phyloP scores from a whole-genome alignment of 495 filamentous ascomycete genomes.

The Aspergillus olivimuriae region DNA sequence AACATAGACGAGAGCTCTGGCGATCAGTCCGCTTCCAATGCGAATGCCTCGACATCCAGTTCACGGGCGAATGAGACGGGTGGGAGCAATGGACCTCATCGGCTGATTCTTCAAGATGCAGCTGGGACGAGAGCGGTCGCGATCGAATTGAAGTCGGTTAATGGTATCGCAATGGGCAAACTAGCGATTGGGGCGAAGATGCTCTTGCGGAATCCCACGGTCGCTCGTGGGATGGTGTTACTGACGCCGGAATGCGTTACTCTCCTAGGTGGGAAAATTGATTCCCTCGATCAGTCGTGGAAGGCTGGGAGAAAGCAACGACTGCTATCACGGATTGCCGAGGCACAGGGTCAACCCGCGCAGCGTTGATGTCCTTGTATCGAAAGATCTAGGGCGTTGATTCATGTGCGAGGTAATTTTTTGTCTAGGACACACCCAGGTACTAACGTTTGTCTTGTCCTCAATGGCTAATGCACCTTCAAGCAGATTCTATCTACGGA shows the following conservation, averaged over 20 bases:
- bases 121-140: constrained; percentile 62
- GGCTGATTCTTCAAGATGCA: constrained; percentile 76
- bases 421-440: no score
- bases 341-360: constrained; percentile 6
- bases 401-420: no score
- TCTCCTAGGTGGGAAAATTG: constrained; percentile 82
- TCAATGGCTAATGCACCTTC: no score
- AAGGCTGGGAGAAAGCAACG: constrained; percentile 61
- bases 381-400: constrained; percentile 7
- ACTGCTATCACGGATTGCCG: constrained; percentile 53
- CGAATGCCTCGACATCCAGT: constrained; percentile 5
- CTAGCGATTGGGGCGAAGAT: constrained; percentile 78
- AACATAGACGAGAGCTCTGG: constrained; percentile 44
- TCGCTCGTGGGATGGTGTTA: constrained; percentile 73
- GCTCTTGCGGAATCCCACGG: constrained; percentile 55
- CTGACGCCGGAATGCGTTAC: constrained; percentile 58
- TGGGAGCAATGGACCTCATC: constrained; percentile 57
- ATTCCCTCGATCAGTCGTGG: constrained; percentile 72
- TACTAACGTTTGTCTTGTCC: no score
- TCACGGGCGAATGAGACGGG: constrained; percentile 13
- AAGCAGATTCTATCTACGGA: no score
- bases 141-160: constrained; percentile 63
- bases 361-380: background rate
- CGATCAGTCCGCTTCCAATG: constrained; percentile 19
- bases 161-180: constrained; percentile 55